A percentile compares a stretch with the other conserved stretches of the same genome.
phyloP scores from a whole-genome alignment of 805 yeast species.

The Priceomyces castillae region DNA sequence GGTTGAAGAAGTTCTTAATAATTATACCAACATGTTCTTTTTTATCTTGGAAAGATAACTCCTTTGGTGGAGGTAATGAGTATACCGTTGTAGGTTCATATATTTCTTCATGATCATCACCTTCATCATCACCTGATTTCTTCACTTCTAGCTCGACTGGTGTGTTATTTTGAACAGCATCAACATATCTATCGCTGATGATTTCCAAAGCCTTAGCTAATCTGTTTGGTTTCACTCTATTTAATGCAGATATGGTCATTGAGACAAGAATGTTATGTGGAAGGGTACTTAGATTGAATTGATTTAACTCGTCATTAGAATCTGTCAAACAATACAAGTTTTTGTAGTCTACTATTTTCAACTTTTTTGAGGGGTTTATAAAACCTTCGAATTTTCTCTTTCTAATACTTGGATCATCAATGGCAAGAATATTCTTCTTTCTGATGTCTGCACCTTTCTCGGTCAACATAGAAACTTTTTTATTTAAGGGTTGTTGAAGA shows the following conservation, averaged over 20 bases:
- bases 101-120: conserved; percentile 31
- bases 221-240: conserved; percentile 48
- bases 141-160: conserved; percentile 5
- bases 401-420: conserved; percentile 29
- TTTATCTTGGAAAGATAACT: conserved; percentile 52
- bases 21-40: conserved; percentile 55
- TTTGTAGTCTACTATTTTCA: conserved; percentile 46
- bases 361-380: conserved; percentile 26
- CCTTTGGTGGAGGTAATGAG: conserved; percentile 56
- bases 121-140: conserved; percentile 26
- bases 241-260: conserved; percentile 66
- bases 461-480: conserved; percentile 28
- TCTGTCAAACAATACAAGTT: conserved; percentile 67
- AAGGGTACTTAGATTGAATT: conserved; percentile 67
- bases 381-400: conserved; percentile 45
- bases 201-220: conserved; percentile 68
- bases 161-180: conserved; percentile 20
- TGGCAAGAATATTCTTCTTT: conserved; percentile 34
- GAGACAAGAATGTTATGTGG: conserved; percentile 62
- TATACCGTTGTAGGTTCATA: conserved; percentile 43
- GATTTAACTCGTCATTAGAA: conserved; percentile 55
- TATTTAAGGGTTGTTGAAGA: conserved; percentile 24
- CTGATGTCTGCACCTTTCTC: conserved; percentile 41
- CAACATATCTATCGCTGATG: conserved; percentile 61
- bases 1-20: conserved; percentile 54